phyloP scores from a whole-genome alignment of 108 stramenopile species.

The Fistulifera pelliculosa region DNA sequence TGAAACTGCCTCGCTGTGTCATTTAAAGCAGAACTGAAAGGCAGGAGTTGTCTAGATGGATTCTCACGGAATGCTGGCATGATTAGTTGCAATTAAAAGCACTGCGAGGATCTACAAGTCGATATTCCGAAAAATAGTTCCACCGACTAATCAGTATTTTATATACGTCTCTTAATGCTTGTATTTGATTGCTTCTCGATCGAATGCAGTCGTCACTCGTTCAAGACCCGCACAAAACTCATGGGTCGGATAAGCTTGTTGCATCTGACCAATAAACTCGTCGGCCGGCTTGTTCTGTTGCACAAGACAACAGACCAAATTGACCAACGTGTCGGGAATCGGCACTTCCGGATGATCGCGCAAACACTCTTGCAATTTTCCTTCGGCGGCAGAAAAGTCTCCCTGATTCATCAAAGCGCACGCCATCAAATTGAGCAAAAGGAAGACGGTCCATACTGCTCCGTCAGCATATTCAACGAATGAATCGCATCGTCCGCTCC shows the following conservation, averaged over 20 bases:
- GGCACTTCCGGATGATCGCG: slow-evolving; percentile 39
- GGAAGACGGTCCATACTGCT: slow-evolving; percentile 89
- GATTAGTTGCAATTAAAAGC: too few relatives aligned
- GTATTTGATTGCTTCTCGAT: slow-evolving; percentile 79
- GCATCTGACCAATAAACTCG: slow-evolving; percentile 30
- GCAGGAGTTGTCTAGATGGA: too few relatives aligned
- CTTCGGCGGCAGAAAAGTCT: slow-evolving; percentile 80
- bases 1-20: too few relatives aligned
- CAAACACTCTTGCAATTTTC: slow-evolving; percentile 55
- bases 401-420: slow-evolving; percentile 84
- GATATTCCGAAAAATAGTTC: too few relatives aligned
- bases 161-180: slow-evolving; percentile 12
- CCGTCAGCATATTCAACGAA: slow-evolving; percentile 78
- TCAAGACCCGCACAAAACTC: slow-evolving; percentile 57
- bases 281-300: slow-evolving; percentile 60
- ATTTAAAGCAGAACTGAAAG: too few relatives aligned
- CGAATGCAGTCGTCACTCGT: slow-evolving; percentile 75
- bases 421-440: slow-evolving; percentile 85
- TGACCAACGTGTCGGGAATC: slow-evolving; percentile 78
- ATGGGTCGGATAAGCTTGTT: slow-evolving; percentile 48
- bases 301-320: slow-evolving; percentile 79
- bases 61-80: too few relatives aligned
- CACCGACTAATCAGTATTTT: too few relatives aligned
- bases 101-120: too few relatives aligned
- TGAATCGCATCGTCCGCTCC: slow-evolving; percentile 83